phyloP scores from a whole-genome alignment of 257 asterid genomes.

The Solanum rostratum region DNA sequence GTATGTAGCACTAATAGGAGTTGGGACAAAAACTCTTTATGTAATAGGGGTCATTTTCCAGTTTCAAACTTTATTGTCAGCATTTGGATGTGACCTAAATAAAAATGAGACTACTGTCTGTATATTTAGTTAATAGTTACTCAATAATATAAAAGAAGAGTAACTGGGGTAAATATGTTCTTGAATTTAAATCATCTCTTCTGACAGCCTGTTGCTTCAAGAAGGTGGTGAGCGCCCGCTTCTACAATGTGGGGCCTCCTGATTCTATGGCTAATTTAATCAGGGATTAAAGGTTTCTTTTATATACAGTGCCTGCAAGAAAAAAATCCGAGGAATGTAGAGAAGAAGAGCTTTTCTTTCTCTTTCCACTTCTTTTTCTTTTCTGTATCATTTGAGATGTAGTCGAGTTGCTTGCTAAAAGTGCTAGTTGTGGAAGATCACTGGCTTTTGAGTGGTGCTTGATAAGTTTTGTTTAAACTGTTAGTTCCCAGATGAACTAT shows the following conservation, averaged over 20 bases:
- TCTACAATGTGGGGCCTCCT: background rate
- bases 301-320: background rate
- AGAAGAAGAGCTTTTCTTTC: background rate
- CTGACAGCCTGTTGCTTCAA: background rate
- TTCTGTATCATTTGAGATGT: background rate
- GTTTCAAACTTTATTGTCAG: background rate
- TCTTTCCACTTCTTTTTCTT: background rate
- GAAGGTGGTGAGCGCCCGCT: background rate
- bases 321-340: background rate
- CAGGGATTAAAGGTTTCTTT: background rate
- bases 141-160: background rate
- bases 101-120: background rate
- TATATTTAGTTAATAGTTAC: background rate
- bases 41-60: background rate
- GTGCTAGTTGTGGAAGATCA: background rate
- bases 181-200: background rate
- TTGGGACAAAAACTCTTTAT: background rate
- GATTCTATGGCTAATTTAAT: background rate
- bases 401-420: background rate
- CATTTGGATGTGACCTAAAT: background rate
- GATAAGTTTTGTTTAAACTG: background rate
- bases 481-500: conserved; percentile 74
- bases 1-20: background rate
- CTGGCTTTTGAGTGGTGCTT: background rate
- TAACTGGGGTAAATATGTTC: background rate